Evolutionary conservation across 2,329 filamentous ascomycete genomes (phyloP).

Genomic region (Beauveria australis): DNA sequence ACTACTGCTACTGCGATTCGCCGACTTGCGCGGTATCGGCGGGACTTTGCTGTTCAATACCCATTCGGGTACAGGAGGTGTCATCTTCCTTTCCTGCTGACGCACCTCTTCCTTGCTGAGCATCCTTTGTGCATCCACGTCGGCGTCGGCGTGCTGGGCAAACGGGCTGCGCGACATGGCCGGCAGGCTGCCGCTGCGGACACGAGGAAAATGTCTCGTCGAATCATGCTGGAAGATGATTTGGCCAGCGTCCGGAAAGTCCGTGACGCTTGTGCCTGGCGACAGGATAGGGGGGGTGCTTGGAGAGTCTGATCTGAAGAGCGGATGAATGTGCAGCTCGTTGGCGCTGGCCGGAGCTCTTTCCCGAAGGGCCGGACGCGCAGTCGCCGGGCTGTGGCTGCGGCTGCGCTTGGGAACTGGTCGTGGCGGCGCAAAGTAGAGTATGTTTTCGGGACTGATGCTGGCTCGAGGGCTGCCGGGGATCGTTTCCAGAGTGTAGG

Average conservation of each 20-base stretch:
- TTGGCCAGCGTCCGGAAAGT: slow-evolving; percentile 60
- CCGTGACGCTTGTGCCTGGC: slow-evolving; percentile 62
- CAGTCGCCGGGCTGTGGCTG: slow-evolving; percentile 39
- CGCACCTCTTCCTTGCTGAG: background rate
- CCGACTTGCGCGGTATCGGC: slow-evolving; percentile 3
- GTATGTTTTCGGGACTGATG: slow-evolving; percentile 51
- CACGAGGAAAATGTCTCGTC: slow-evolving; percentile 41
- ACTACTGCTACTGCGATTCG: background rate
- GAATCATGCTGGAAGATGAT: slow-evolving; percentile 48
- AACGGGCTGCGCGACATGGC: slow-evolving; percentile 15
- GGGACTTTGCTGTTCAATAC: slow-evolving; percentile 8
- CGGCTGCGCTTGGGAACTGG: slow-evolving; percentile 35
- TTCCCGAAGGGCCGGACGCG: slow-evolving; percentile 13
- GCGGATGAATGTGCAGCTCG: slow-evolving; percentile 67
- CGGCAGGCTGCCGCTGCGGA: slow-evolving; percentile 48
- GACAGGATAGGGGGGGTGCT: slow-evolving; percentile 57
- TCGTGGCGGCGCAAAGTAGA: slow-evolving; percentile 50
- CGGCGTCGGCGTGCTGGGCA: background rate
- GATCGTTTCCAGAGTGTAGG: slow-evolving; percentile 60
- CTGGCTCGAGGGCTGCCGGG: slow-evolving; percentile 57
- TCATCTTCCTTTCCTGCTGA: slow-evolving; percentile 10
- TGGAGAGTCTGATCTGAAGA: slow-evolving; percentile 67
- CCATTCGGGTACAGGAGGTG: slow-evolving; percentile 10
- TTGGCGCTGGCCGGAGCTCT: slow-evolving; percentile 30
- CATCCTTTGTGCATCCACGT: background rate